Evolutionary conservation across 352 stramenopile species (phyloP), one percentile per base, ranked within the genome.

Genomic region (Aphanomyces stellatus): DNA sequence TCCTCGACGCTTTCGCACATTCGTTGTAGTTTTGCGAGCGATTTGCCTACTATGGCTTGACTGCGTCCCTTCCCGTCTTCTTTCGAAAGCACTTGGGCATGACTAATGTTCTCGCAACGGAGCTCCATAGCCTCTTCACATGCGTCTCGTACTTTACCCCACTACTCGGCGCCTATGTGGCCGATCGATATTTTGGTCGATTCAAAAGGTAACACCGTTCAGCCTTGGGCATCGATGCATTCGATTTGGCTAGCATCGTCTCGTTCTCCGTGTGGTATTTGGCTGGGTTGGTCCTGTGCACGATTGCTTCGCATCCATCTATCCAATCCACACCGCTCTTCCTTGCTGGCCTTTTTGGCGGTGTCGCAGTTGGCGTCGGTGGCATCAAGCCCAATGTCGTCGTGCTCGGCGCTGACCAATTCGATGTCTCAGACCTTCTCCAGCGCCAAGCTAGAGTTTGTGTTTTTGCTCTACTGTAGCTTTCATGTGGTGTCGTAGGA

Each of bases 61-160:
- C 86, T 10, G 86, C 84, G 4, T 93, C 86, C 46, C 70, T 95
- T 55, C 81, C 82, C 2, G 93, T 95, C 69, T 95, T 93, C 73
- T 95, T 95, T 72, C 86, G 88, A 73, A 90, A 90, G 64, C 81
- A 92, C 72, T 62, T 93, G 59, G 82, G 83, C 11, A 74, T 93
- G 24, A 83, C 74, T 72, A 90, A 73, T 31, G 86, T 93, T 63
- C 73, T 91, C 27, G 80, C 86, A n/a, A 91, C 86, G 15, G 86
- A 95, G 70, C 79, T 95, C 63, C 93, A 93, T 76, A 85, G 77
- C n/a, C 85, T 81, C 13, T 89, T 95, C 65, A 87, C 83, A 65
- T 91, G 84, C 65, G 76, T 91, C 19, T 92, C 80, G 66, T 91
- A 95, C 62, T 77, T 95, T 51, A 95, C 82, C 69, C 84, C 86